Evolutionary conservation across 768 basidiomycete genomes (phyloP).

Genomic region (Leccinum variicolor): DNA sequence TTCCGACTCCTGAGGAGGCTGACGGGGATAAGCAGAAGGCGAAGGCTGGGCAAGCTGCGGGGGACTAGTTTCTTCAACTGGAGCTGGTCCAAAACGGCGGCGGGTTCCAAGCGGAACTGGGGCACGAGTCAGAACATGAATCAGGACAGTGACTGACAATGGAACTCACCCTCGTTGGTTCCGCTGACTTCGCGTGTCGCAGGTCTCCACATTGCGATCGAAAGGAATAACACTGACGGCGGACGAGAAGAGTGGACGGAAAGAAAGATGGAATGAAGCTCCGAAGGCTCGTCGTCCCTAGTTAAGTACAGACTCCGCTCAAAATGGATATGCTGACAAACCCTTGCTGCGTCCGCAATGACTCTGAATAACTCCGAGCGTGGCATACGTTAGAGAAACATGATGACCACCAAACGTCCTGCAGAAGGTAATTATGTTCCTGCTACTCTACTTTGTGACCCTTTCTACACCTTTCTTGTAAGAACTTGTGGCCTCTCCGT

Average conservation of each 20-base stretch:
- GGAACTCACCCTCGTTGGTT: conserved; percentile 81
- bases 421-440: conserved; percentile 34
- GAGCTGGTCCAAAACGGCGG: conserved; percentile 88
- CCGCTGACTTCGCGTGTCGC: conserved; percentile 88
- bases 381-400: background rate
- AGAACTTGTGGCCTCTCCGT: conserved; percentile 23
- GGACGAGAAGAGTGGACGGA: conserved; percentile 12
- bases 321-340: conserved; percentile 31
- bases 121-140: conserved; percentile 12
- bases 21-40: conserved; percentile 80
- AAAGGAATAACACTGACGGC: conserved; percentile 28
- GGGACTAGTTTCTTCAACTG: conserved; percentile 74
- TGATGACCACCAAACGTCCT: conserved; percentile 39
- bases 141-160: conserved; percentile 2
- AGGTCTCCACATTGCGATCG: conserved; percentile 76
- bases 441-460: background rate
- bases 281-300: conserved; percentile 21
- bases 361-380: background rate
- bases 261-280: conserved; percentile 32
- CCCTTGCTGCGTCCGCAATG: background rate
- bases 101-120: conserved; percentile 80
- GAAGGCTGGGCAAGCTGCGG: conserved; percentile 87
- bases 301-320: conserved; percentile 33
- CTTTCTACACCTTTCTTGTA: background rate
- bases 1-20: conserved; percentile 52